Percentiles rank a stretch among this genome's conserved stretches.
Conservation (phyloP, 495 filamentous ascomycete species). For the Penicillium waksmanii region DNA sequence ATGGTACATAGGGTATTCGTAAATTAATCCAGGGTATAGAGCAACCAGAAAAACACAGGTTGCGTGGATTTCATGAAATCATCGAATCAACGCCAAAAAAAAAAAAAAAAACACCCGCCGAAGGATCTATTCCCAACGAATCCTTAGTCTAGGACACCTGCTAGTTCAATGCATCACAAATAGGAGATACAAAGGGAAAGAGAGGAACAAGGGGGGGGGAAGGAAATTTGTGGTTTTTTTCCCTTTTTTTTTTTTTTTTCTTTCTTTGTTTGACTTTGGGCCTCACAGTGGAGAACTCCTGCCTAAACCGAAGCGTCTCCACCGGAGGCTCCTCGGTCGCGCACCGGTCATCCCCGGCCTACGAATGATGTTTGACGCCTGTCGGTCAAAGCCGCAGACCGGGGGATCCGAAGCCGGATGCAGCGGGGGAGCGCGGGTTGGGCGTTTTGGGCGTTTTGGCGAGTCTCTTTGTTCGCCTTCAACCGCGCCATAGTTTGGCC, state of each 20-base stretch:
- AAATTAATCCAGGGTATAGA: neutral
- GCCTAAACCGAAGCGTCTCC: neutral
- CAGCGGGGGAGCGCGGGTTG: neutral
- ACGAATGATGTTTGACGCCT: neutral
- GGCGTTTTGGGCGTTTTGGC: conserved; percentile 3
- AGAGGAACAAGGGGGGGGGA: neutral
- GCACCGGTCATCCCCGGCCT: conserved; percentile 3
- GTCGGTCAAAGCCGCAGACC: neutral
- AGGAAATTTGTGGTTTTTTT: neutral
- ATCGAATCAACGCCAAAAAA: neutral
- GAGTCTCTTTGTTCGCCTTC: conserved; percentile 2
- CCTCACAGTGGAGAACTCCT: neutral
- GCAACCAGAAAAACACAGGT: neutral
- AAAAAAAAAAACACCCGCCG: neutral
- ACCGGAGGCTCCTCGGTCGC: conserved; percentile 4
- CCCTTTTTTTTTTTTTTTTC: neutral
- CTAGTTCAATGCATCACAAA: neutral
- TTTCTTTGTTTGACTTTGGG: neutral
- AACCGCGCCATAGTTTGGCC: neutral
- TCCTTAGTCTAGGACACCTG: neutral
- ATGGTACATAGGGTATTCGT: neutral
- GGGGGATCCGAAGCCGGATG: neutral
- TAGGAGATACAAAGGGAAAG: neutral
- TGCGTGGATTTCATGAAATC: neutral
- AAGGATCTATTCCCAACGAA: conserved; percentile 3